phyloP scores from a whole-genome alignment of 495 filamentous ascomycete genomes.

The Emericellopsis terricola region DNA sequence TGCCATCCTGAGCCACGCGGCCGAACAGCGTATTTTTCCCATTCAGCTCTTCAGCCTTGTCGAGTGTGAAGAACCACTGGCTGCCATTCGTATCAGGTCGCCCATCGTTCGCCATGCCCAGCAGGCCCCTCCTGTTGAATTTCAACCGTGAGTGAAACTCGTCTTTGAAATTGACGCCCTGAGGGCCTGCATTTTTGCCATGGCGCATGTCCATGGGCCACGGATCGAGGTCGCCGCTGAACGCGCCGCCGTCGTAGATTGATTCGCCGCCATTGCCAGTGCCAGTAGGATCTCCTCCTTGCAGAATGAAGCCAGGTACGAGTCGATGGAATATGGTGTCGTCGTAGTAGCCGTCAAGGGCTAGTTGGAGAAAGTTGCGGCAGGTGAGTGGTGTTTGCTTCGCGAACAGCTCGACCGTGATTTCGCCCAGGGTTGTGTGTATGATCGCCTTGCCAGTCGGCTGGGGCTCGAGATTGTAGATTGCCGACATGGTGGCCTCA shows the following conservation, averaged over 20 bases:
- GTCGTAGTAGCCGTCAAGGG: constrained; percentile 86
- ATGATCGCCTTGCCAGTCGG: constrained; percentile 80
- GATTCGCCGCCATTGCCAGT: constrained; percentile 83
- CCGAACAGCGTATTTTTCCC: constrained; percentile 90
- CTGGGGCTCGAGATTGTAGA: constrained; percentile 89
- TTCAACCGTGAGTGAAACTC: constrained; percentile 85
- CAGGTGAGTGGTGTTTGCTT: constrained; percentile 80
- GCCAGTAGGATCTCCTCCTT: constrained; percentile 72
- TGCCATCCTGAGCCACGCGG: constrained; percentile 78
- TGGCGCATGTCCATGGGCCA: constrained; percentile 44
- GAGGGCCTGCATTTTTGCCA: constrained; percentile 33
- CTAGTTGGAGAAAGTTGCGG: constrained; percentile 92
- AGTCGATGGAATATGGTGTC: constrained; percentile 87
- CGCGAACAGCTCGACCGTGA: constrained; percentile 82
- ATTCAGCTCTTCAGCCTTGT: constrained; percentile 63
- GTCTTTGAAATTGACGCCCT: constrained; percentile 53
- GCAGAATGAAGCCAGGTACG: constrained; percentile 78
- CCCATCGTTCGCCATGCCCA: constrained; percentile 83
- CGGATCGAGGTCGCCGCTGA: constrained; percentile 39
- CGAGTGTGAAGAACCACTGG: constrained; percentile 93
- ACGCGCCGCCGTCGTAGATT: constrained; percentile 74
- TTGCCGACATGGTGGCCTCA: constrained; percentile 54
- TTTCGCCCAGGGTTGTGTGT: constrained; percentile 73
- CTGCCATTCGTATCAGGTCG: constrained; percentile 67
- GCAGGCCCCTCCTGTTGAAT: constrained; percentile 75